phyloP scores from a whole-genome alignment of 495 filamentous ascomycete genomes.

The Penicillium bovifimosum region DNA sequence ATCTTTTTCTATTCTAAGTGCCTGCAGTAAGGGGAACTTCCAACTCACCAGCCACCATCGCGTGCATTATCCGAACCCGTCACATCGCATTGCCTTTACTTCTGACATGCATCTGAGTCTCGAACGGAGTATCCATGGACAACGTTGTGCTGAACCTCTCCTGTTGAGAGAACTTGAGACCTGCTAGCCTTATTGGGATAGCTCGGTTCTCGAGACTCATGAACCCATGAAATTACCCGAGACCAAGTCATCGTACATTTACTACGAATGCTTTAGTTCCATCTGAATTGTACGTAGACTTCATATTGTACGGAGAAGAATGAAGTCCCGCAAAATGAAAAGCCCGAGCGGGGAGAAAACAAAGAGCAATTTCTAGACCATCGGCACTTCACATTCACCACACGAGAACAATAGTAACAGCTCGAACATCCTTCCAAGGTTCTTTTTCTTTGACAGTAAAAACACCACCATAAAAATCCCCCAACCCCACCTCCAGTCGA shows the following conservation, averaged over 20 bases:
- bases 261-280: too few species aligned
- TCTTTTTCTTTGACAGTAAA: neutral
- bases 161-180: neutral
- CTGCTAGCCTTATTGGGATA: neutral
- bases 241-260: neutral
- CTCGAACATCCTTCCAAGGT: neutral
- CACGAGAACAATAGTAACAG: constrained; percentile 1
- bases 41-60: neutral
- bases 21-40: neutral
- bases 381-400: neutral
- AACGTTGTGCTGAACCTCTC: too few species aligned
- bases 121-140: neutral
- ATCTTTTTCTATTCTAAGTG: neutral
- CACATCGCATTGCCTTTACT: neutral
- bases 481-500: constrained; percentile 11
- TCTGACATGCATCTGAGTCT: neutral
- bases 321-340: neutral
- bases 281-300: too few species aligned
- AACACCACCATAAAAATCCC: too few species aligned
- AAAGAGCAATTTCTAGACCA: neutral
- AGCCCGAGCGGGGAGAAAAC: neutral
- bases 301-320: neutral
- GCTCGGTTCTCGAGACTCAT: neutral
- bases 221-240: neutral
- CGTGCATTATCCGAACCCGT: neutral